Evolutionary conservation across 208 protist species (phyloP), one percentile per base, ranked within the genome.

Genomic region (Trypanosomatidae sp.): DNA sequence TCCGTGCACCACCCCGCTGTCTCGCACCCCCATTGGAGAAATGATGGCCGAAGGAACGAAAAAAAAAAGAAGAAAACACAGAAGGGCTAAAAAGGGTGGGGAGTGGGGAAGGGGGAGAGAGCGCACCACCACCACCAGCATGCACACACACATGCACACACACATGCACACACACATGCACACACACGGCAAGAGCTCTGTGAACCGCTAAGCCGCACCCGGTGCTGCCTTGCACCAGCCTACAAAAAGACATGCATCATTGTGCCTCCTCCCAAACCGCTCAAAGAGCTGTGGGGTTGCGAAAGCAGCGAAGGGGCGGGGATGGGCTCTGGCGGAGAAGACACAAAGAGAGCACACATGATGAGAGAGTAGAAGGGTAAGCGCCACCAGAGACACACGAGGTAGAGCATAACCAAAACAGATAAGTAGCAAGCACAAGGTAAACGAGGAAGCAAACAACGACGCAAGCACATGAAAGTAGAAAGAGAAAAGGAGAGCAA

Each of bases 401-500:
- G 12, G 22, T n/a, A 55, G 22, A 15, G 3, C 50, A 55, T 4
- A n/a, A 55, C 50, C 50, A 3, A 55, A 55, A n/a, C 22, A 55
- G 22, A 25, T 8, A 7, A 55, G 50, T 28, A 22, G 72, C 8
- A 67, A 49, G 8, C 50, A 55, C 22, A 28, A 55, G 22, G 22
- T n/a, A 55, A 55, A 9, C 10, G 22, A 55, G 50, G 2, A 19
- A 55, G 2, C 50, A 7, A 10, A 55, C 7, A 19, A 0, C 50
- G 49, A 36, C 50, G 22, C 5, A 5, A 12, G 5, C 50, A 55
- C 4, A 19, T 15, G 25, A 22, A 22, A 25, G 50, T 22, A 73
- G 65, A 55, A 67, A 62, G 69, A 52, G 46, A 67, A 52, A 44
- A 44, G 28, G 25, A 53, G 41, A 22, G 12, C 60, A 49, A 25